Evolutionary conservation across 257 asterid genomes (phyloP).

Genomic region (Fraxinus americana): DNA sequence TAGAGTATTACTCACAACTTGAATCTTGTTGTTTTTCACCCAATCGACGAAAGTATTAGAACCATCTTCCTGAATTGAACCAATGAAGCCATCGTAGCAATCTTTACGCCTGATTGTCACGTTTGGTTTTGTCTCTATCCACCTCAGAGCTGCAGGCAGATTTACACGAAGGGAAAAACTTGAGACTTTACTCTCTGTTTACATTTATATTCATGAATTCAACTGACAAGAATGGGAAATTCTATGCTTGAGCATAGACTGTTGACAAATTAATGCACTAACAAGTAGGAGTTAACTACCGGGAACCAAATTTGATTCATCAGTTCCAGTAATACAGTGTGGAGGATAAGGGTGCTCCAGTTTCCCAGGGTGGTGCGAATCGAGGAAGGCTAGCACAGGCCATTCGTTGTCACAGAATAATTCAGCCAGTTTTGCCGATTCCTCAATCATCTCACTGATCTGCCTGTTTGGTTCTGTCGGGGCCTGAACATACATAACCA

Average conservation of each 20-base stretch:
- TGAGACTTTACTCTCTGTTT: neutral
- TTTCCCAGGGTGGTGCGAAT: conserved; percentile 60
- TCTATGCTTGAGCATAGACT: neutral
- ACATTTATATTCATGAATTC: neutral
- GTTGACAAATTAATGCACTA: no score
- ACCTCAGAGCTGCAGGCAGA: conserved; percentile 48
- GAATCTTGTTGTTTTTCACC: conserved; percentile 59
- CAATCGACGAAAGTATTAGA: conserved; percentile 63
- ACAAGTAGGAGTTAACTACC: conserved; percentile 32
- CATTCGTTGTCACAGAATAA: conserved; percentile 55
- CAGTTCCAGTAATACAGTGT: conserved; percentile 60
- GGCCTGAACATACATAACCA: conserved; percentile 40
- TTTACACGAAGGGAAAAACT: neutral
- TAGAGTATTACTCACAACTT: conserved; percentile 37
- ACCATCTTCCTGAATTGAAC: conserved; percentile 65
- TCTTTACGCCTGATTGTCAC: conserved; percentile 70
- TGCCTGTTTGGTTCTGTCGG: conserved; percentile 59
- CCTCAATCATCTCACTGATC: conserved; percentile 59
- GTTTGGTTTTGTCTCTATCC: conserved; percentile 65
- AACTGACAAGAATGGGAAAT: neutral
- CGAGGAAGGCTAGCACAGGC: conserved; percentile 71
- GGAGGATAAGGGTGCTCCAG: conserved; percentile 74
- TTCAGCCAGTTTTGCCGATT: conserved; percentile 54
- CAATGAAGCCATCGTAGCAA: conserved; percentile 70
- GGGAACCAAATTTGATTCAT: conserved; percentile 70